Evolutionary conservation across 257 asterid genomes (phyloP).

Genomic region (Nicotiana noctiflora): DNA sequence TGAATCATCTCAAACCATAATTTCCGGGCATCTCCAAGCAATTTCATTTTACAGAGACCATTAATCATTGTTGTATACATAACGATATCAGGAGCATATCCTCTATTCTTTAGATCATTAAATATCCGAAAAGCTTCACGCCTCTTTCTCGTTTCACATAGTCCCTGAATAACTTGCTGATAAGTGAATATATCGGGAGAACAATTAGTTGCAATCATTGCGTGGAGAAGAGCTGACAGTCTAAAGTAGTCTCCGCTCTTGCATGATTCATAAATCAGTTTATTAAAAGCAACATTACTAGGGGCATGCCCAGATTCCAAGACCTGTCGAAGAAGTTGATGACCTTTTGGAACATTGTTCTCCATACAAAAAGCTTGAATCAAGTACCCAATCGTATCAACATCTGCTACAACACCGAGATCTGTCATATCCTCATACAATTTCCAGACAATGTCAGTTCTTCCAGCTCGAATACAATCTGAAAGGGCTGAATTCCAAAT

Average conservation of each 20-base stretch:
- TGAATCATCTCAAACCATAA: constrained; percentile 72
- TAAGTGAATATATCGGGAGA: constrained; percentile 52
- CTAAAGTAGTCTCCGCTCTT: constrained; percentile 36
- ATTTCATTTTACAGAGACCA: constrained; percentile 45
- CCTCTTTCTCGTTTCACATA: constrained; percentile 38
- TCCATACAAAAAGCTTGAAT: constrained; percentile 61
- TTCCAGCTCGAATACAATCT: constrained; percentile 27
- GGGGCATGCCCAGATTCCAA: constrained; percentile 50
- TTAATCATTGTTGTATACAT: constrained; percentile 67
- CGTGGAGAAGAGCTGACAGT: constrained; percentile 57
- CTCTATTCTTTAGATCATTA: constrained; percentile 57
- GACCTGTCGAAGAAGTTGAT: constrained; percentile 50
- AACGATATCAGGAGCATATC: constrained; percentile 56
- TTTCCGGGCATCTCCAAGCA: constrained; percentile 44
- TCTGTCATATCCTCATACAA: constrained; percentile 44
- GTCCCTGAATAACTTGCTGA: constrained; percentile 48
- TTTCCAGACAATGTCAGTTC: constrained; percentile 48
- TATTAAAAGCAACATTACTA: constrained; percentile 29
- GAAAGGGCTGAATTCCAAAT: constrained; percentile 55
- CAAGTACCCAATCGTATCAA: constrained; percentile 41
- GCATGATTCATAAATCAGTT: constrained; percentile 36
- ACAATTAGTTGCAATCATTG: constrained; percentile 49
- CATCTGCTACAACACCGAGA: constrained; percentile 36
- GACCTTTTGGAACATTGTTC: constrained; percentile 34
- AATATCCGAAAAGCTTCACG: constrained; percentile 54